Evolutionary conservation across 345 rosid genomes (phyloP).

Genomic region (Pugionium cornutum): DNA sequence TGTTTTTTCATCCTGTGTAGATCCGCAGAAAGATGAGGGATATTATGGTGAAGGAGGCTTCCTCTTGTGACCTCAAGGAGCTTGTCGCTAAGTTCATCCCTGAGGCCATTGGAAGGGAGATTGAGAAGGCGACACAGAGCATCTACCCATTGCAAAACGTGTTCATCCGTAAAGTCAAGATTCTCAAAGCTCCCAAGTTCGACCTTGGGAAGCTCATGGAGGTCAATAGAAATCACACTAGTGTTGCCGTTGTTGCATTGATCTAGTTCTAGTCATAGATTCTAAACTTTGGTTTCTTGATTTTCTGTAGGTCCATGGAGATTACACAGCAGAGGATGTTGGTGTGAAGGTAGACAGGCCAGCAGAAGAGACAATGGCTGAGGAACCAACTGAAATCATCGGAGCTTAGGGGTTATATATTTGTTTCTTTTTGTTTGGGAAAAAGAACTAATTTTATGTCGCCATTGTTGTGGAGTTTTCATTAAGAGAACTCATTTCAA

Average conservation of each 20-base stretch:
- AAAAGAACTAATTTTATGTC: constrained; percentile 25
- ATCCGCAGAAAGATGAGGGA: constrained; percentile 92
- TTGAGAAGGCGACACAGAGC: constrained; percentile 73
- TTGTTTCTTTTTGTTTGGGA: constrained; percentile 6
- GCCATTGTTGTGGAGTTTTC: constrained; percentile 18
- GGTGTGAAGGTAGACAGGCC: constrained; percentile 45
- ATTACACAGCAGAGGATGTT: constrained; percentile 3
- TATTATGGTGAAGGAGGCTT: constrained; percentile 70
- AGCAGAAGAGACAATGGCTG: constrained; percentile 31
- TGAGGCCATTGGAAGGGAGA: constrained; percentile 77
- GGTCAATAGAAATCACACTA: constrained; percentile 30
- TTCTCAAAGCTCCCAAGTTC: constrained; percentile 91
- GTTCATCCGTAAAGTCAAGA: constrained; percentile 83
- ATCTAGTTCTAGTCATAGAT: background rate
- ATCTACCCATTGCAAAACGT: constrained; percentile 89
- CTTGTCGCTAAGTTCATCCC: constrained; percentile 80
- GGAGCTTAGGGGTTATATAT: constrained; percentile 40
- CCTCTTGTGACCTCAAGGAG: constrained; percentile 84
- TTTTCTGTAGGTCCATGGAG: constrained; percentile 34
- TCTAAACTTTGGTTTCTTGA: background rate
- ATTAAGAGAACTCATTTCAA: background rate
- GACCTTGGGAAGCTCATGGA: constrained; percentile 99
- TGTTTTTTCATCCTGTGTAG: constrained; percentile 37
- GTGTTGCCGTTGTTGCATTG: background rate
- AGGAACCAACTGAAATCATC: constrained; percentile 36